Evolutionary conservation across 78 protist genomes (phyloP), one percentile per base, ranked within the genome.

Genomic region (slime mould (Dictyostelium discoideum)): DNA sequence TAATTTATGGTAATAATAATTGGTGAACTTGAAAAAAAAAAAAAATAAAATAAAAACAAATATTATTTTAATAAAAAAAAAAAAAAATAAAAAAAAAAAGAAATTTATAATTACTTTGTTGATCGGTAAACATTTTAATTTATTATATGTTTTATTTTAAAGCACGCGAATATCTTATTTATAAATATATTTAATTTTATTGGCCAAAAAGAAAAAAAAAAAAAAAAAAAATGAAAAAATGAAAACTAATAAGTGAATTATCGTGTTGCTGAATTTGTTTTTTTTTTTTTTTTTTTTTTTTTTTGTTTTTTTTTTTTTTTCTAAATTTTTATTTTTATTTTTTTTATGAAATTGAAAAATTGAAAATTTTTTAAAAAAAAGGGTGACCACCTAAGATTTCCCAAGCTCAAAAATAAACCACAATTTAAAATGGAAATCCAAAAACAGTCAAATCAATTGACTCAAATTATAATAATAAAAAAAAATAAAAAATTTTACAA

Each of bases 81-180:
- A 85, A 32, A 32, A 32, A 10, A 14, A 85, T 1, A 32, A 32
- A 32, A 32, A 32, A 32, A 32, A 32, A 32, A 32, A 32, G 37
- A 32, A 32, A 32, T 32, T 32, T 32, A 32, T 32, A 22, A 22
- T 39, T 74, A 86, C 92, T 86, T 69, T 86, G 92, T 86, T 86
- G 92, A 76, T 86, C 92, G 76, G 92, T 74, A 32, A 86, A 76
- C 54, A 86, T 69, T 50, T 40, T 86, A 40, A 9, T 6, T 67
- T 67, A 24, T 24, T 1, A 1, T 24, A 24, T 63, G 73, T 16
- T 22, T 63, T 22, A 9, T 67, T 24, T n/a, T 48, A 54, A 54
- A 1, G 65, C n/a, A 22, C 65, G 65, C 2, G 2, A 44, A 44
- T 7, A 7, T 7, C 0, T 24, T 24, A 67, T 67, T 9, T 67